These are phyloP conservation scores for Backusella parvicylindrica DNA, from an alignment of 192 early-diverging fungal species.

Conservation along the genomic window DNA sequence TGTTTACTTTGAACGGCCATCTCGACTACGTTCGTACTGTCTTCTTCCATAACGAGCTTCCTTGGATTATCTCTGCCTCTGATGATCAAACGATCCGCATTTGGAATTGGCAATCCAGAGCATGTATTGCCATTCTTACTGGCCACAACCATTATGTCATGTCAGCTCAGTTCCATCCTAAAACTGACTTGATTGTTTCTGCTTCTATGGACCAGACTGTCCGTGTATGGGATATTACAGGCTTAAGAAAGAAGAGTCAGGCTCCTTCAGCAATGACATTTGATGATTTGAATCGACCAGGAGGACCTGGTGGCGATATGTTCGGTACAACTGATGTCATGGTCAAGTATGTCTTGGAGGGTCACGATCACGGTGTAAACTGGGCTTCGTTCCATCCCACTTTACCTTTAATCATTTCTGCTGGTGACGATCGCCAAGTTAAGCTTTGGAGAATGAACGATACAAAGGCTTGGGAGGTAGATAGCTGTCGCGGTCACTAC, in stretches of 20 bases:
- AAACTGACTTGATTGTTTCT: slow-evolving; percentile 94
- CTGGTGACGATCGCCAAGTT: slow-evolving; percentile 95
- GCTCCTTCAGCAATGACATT: slow-evolving; percentile 55
- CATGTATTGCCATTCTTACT: slow-evolving; percentile 94
- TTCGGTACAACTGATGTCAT: slow-evolving; percentile 96
- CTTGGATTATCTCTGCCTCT: slow-evolving; percentile 95
- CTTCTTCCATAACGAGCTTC: slow-evolving; percentile 95
- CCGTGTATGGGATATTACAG: slow-evolving; percentile 99
- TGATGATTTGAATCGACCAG: slow-evolving; percentile 48
- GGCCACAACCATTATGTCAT: slow-evolving; percentile 99
- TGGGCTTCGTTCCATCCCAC: slow-evolving; percentile 98
- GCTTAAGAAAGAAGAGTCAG: slow-evolving; percentile 79
- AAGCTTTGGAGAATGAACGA: slow-evolving; percentile 99
- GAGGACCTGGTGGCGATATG: slow-evolving; percentile 81
- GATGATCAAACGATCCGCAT: slow-evolving; percentile 99
- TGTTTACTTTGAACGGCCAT: slow-evolving; percentile 97
- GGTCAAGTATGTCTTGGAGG: slow-evolving; percentile 98
- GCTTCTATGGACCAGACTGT: slow-evolving; percentile 96
- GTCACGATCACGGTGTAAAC: slow-evolving; percentile 96
- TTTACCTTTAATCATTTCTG: slow-evolving; percentile 93
- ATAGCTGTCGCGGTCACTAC: slow-evolving; percentile 98
- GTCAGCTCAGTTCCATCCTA: slow-evolving; percentile 98
- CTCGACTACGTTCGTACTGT: slow-evolving; percentile 97
- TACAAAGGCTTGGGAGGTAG: slow-evolving; percentile 99
- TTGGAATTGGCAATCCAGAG: slow-evolving; percentile 99